These are phyloP conservation scores for Neofusicoccum cordaticola DNA, from an alignment of 2,329 filamentous ascomycete species.

Conservation along the genomic window DNA sequence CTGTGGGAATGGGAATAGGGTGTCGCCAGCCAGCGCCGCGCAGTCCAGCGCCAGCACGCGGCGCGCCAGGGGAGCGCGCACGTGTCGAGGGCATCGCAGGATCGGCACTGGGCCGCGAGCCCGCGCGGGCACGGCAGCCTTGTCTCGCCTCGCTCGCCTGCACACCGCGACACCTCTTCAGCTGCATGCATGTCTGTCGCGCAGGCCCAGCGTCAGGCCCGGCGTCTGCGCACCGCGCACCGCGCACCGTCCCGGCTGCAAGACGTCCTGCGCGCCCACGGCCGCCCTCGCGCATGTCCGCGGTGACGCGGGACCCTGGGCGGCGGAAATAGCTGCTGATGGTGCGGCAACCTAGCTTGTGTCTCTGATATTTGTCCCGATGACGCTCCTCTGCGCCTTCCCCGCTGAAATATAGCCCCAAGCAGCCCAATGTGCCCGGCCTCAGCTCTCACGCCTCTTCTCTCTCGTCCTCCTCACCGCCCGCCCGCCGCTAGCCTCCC, in stretches of 20 bases:
- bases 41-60: too few species aligned
- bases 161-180: constrained; percentile 12
- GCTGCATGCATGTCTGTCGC: constrained; percentile 8
- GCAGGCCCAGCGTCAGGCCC: not conserved
- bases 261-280: not conserved
- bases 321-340: not conserved
- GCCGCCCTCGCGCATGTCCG: not conserved
- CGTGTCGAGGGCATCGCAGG: constrained; percentile 7
- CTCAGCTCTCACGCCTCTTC: not conserved
- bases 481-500: not conserved
- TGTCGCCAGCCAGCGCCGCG: too few species aligned
- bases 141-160: constrained; percentile 1
- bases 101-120: not conserved
- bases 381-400: constrained; percentile 13
- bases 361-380: constrained; percentile 4
- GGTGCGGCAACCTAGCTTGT: not conserved
- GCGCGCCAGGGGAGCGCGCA: not conserved
- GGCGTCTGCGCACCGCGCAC: not conserved
- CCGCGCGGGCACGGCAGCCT: constrained; percentile 1
- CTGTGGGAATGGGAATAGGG: too few species aligned
- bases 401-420: constrained; percentile 9
- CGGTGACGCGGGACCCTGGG: constrained; percentile 9
- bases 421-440: not conserved
- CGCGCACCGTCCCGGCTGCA: not conserved
- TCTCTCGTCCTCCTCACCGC: not conserved